Evolutionary conservation across 2,329 filamentous ascomycete species (phyloP).

Genomic region (Dothistroma septosporum): DNA sequence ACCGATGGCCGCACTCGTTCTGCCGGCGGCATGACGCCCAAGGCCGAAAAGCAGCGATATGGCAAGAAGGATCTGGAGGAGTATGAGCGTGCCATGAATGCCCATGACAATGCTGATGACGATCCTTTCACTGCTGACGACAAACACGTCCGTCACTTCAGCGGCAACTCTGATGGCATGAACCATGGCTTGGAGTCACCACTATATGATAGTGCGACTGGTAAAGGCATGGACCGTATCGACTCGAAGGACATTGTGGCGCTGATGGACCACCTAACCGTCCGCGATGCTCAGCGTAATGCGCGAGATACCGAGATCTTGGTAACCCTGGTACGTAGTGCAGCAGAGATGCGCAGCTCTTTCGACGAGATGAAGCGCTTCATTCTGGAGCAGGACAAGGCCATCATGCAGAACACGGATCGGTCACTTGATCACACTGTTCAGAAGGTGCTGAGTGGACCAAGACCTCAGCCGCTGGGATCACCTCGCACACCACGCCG

Average conservation of each 20-base stretch:
- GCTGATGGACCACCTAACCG: constrained; percentile 97
- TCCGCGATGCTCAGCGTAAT: constrained; percentile 92
- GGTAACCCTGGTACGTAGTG: constrained; percentile 86
- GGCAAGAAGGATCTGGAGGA: constrained; percentile 57
- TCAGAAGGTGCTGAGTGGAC: constrained; percentile 77
- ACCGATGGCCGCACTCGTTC: constrained; percentile 60
- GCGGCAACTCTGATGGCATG: constrained; percentile 79
- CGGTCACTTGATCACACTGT: constrained; percentile 82
- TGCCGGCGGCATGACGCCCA: constrained; percentile 46
- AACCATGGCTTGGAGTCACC: constrained; percentile 64
- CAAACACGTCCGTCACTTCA: constrained; percentile 63
- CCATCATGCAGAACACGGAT: constrained; percentile 81
- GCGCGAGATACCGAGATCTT: constrained; percentile 95
- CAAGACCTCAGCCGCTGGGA: constrained; percentile 72
- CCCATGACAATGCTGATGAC: constrained; percentile 36
- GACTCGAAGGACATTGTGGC: constrained; percentile 96
- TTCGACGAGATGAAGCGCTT: constrained; percentile 94
- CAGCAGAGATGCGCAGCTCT: constrained; percentile 93
- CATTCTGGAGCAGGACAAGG: constrained; percentile 82
- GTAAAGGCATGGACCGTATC: constrained; percentile 82
- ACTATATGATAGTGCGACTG: constrained; percentile 84
- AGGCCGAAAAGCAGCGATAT: constrained; percentile 36
- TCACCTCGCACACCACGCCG: constrained; percentile 53
- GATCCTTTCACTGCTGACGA: constrained; percentile 63
- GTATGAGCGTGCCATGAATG: constrained; percentile 49